phyloP scores from a whole-genome alignment of 371 early-diverging fungal species.

The Mucor circinelloides region DNA sequence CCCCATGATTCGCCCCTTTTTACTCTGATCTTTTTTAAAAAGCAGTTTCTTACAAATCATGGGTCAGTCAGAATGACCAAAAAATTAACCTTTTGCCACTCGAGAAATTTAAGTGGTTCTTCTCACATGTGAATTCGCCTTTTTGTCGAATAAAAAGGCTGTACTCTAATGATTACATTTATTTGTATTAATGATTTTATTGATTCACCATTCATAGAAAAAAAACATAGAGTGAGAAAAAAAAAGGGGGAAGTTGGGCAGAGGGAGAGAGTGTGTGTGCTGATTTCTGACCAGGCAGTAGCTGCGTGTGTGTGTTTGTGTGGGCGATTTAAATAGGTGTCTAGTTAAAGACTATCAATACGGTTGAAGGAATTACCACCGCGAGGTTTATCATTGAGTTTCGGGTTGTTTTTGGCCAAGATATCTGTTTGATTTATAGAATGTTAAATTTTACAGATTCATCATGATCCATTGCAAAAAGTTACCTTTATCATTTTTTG shows the following conservation, averaged over 20 bases:
- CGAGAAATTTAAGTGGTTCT: background rate
- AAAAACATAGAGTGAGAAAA: background rate
- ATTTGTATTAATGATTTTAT: background rate
- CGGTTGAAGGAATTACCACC: constrained; percentile 82
- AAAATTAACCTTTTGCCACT: constrained; percentile 1
- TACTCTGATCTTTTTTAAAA: background rate
- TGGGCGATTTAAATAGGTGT: background rate
- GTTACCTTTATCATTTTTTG: constrained; percentile 63
- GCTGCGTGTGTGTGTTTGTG: background rate
- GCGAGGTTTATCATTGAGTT: constrained; percentile 74
- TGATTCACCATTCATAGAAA: background rate
- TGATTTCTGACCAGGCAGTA: background rate
- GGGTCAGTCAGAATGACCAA: constrained; percentile 11
- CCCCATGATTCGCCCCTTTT: constrained; percentile 3
- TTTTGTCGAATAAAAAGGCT: background rate
- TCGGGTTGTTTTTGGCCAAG: constrained; percentile 78
- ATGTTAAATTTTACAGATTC: background rate
- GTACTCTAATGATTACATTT: background rate
- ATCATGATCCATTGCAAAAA: background rate
- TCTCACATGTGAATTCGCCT: background rate
- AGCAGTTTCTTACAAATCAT: background rate
- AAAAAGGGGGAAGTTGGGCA: background rate
- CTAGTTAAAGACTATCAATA: constrained; percentile 54
- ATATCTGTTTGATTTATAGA: constrained; percentile 41
- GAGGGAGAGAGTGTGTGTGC: background rate